These are phyloP conservation scores for Linum trigynum DNA, from an alignment of 345 rosid species.

Conservation along the genomic window DNA sequence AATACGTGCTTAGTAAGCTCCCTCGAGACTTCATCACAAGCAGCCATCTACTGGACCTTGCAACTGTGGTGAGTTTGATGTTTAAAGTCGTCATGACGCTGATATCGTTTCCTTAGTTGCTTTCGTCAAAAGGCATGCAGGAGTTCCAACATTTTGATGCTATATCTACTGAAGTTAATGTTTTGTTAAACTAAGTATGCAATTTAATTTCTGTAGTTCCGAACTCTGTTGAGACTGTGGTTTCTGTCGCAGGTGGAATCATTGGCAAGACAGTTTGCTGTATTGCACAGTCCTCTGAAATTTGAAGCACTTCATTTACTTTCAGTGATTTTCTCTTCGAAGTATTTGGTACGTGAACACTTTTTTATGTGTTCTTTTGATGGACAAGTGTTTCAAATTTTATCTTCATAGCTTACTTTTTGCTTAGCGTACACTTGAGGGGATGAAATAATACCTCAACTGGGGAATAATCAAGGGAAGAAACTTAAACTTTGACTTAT, in stretches of 20 bases:
- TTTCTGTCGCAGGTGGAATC: conserved; percentile 39
- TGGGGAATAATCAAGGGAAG: too few species aligned
- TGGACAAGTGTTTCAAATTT: not conserved
- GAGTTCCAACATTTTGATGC: not conserved
- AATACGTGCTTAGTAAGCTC: conserved; percentile 40
- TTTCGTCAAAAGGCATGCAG: not conserved
- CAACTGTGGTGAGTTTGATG: conserved; percentile 47
- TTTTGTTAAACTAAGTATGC: too few species aligned
- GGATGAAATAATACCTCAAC: too few species aligned
- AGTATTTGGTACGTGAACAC: conserved; percentile 35
- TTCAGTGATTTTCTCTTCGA: conserved; percentile 54
- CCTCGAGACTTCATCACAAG: conserved; percentile 27
- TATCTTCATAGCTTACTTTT: too few species aligned
- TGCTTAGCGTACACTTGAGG: too few species aligned
- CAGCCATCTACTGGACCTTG: conserved; percentile 37
- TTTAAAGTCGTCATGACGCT: not conserved
- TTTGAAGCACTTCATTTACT: conserved; percentile 80
- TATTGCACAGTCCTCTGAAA: conserved; percentile 67
- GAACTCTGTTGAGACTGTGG: conserved; percentile 4
- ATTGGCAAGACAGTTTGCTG: conserved; percentile 62
- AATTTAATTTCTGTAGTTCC: not conserved
- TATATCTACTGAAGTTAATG: not conserved
- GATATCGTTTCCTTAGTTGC: not conserved
- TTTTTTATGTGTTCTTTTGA: not conserved
- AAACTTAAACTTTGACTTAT: too few species aligned